Evolutionary conservation across 2,329 filamentous ascomycete genomes (phyloP).

Genomic region (Pseudogymnoascus sp.): DNA sequence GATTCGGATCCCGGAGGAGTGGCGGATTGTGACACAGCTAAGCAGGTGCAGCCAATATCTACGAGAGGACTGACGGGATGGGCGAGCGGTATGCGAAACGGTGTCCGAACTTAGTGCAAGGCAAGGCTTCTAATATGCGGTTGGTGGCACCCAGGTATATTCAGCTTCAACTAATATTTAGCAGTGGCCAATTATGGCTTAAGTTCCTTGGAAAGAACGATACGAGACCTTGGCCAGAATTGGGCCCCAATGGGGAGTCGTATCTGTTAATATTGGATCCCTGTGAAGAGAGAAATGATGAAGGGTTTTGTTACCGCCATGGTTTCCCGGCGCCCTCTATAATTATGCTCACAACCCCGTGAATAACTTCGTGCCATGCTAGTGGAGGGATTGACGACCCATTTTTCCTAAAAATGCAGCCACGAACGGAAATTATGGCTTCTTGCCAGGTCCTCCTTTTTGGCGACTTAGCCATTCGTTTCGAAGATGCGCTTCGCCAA

Average conservation of each 20-base stretch:
- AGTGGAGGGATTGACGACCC: not conserved
- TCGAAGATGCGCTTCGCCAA: not conserved
- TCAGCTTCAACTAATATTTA: slow-evolving; percentile 1
- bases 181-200: slow-evolving; percentile 1
- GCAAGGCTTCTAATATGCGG: not conserved
- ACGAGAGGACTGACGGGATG: not conserved
- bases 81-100: not conserved
- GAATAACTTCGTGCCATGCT: no score
- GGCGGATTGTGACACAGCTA: not conserved
- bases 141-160: not conserved
- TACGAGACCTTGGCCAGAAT: not conserved
- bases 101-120: not conserved
- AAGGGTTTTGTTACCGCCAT: not conserved
- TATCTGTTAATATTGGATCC: not conserved
- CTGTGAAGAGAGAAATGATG: not conserved
- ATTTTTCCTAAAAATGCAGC: not conserved
- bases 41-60: not conserved
- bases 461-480: not conserved
- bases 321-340: not conserved
- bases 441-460: slow-evolving; percentile 1
- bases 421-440: not conserved
- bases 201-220: not conserved
- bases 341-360: not conserved
- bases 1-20: not conserved
- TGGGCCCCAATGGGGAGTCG: not conserved